These are phyloP conservation scores for Ustulina deusta DNA, from an alignment of 2,329 filamentous ascomycete genomes.

Conservation along the genomic window DNA sequence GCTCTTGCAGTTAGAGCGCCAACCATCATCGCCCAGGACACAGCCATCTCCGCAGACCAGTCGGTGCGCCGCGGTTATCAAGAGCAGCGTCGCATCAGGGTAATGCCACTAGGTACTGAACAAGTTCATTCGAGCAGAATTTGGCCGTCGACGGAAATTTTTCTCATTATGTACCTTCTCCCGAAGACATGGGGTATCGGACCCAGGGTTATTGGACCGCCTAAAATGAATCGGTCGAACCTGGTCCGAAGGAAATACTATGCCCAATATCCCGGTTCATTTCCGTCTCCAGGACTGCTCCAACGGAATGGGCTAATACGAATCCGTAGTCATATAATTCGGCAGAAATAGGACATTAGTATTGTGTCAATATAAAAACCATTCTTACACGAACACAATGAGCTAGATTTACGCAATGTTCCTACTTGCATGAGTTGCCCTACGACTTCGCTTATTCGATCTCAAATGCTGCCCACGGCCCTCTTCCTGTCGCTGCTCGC, in stretches of 20 bases:
- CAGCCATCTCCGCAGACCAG: neutral
- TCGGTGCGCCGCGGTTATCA: neutral
- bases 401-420: constrained; percentile 3
- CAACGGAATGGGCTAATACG: neutral
- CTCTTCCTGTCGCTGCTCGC: constrained; percentile 45
- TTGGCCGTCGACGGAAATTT: neutral
- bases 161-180: neutral
- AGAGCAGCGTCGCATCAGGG: constrained; percentile 18
- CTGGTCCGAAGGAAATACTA: constrained; percentile 9
- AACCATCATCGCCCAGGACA: neutral
- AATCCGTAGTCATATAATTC: neutral
- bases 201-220: neutral
- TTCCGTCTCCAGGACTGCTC: neutral
- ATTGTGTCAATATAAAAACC: constrained; percentile 11
- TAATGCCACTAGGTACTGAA: constrained; percentile 2
- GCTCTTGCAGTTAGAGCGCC: neutral
- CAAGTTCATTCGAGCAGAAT: constrained; percentile 41
- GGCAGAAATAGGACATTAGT: neutral
- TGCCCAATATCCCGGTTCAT: neutral
- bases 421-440: neutral
- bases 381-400: constrained; percentile 1
- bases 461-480: constrained; percentile 34
- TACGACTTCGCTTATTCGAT: constrained; percentile 9
- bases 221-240: constrained; percentile 38
- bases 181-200: neutral